phyloP scores from a whole-genome alignment of 148 eudicot species.

The Talinum fruticosum region DNA sequence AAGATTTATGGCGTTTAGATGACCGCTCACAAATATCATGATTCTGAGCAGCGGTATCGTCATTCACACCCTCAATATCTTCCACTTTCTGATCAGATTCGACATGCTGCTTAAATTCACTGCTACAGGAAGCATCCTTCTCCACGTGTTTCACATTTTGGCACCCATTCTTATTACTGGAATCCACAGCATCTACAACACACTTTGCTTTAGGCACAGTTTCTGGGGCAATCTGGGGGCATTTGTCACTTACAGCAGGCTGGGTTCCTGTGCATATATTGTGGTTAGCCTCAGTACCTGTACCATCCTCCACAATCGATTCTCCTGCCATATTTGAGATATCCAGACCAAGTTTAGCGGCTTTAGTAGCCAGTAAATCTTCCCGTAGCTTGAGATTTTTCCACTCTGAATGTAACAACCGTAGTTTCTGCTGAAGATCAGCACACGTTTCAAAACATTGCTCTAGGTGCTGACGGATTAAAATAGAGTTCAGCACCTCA shows the following conservation, averaged over 20 bases:
- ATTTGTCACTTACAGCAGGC: constrained; percentile 8
- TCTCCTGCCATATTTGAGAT: constrained; percentile 19
- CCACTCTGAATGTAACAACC: constrained; percentile 40
- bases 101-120: constrained; percentile 22
- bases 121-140: constrained; percentile 21
- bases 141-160: constrained; percentile 15
- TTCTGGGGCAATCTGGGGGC: constrained; percentile 15
- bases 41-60: constrained; percentile 14
- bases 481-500: constrained; percentile 52
- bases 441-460: constrained; percentile 40
- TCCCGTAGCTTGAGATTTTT: constrained; percentile 48
- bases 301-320: constrained; percentile 14
- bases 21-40: constrained; percentile 19
- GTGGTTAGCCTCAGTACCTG: constrained; percentile 17
- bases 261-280: not conserved
- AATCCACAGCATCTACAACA: not conserved
- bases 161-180: not conserved
- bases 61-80: constrained; percentile 21
- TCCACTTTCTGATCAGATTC: constrained; percentile 28
- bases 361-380: constrained; percentile 35
- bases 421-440: constrained; percentile 57
- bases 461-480: constrained; percentile 55
- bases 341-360: constrained; percentile 27
- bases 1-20: constrained; percentile 24
- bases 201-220: constrained; percentile 16